phyloP scores from a whole-genome alignment of 371 early-diverging fungal genomes.

The Amoeboradix gromovi region DNA sequence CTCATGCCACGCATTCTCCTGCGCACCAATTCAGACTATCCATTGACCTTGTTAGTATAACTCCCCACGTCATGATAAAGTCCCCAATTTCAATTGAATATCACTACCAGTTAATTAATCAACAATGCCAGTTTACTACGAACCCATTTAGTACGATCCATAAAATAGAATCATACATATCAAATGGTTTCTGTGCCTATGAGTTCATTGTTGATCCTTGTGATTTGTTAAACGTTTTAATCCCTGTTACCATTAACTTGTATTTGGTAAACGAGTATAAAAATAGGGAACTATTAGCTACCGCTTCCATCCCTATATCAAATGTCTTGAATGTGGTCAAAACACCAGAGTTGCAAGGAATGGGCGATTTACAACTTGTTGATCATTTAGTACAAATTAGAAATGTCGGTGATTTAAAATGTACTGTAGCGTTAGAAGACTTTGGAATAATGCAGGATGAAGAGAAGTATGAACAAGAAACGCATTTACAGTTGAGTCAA shows the following conservation, averaged over 20 bases:
- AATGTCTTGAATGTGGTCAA: background rate
- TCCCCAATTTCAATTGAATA: background rate
- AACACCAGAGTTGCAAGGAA: background rate
- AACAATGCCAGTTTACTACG: background rate
- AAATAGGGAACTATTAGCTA: background rate
- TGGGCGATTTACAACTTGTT: background rate
- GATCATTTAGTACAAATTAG: background rate
- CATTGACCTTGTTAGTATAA: constrained; percentile 14
- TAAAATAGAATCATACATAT: background rate
- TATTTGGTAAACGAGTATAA: background rate
- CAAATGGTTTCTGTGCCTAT: background rate
- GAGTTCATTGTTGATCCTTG: background rate
- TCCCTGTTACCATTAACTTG: background rate
- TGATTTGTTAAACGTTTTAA: background rate
- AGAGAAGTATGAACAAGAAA: background rate
- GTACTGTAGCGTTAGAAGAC: background rate
- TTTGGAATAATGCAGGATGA: background rate
- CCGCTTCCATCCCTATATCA: background rate
- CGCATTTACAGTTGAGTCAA: no score
- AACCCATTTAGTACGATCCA: background rate
- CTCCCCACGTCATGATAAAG: background rate
- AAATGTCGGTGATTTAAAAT: background rate
- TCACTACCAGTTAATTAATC: background rate
- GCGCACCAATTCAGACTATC: constrained; percentile 17
- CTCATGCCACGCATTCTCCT: no score